Percentiles rank a stretch among this genome's conserved stretches.
These are phyloP conservation scores for Panicum miliaceum DNA, from an alignment of 176 grass and related monocot species.

Conservation along the genomic window DNA sequence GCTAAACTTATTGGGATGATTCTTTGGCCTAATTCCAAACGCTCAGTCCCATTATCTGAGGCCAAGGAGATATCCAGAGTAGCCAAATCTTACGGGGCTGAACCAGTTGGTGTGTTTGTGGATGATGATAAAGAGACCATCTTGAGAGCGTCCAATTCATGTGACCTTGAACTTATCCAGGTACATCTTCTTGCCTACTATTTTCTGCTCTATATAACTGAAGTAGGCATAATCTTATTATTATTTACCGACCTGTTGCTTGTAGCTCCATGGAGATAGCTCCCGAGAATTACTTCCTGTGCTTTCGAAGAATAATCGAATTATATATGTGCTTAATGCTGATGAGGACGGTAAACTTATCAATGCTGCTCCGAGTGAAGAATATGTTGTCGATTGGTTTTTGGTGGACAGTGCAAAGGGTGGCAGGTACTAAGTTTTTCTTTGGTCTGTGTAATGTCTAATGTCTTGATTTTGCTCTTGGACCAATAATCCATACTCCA, in stretches of 20 bases:
- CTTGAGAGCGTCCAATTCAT: conserved; percentile 58
- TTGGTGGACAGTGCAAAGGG: conserved; percentile 81
- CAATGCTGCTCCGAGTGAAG: conserved; percentile 58
- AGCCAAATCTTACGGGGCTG: conserved; percentile 62
- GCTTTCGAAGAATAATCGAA: conserved; percentile 51
- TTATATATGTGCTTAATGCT: conserved; percentile 87
- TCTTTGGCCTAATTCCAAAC: conserved; percentile 80
- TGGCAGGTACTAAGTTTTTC: conserved; percentile 62
- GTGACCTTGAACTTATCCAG: conserved; percentile 67
- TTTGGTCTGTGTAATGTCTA: neutral
- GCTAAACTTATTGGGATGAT: conserved; percentile 91
- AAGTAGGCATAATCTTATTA: neutral
- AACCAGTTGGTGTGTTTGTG: conserved; percentile 85
- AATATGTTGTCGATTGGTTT: conserved; percentile 71
- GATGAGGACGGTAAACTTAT: conserved; percentile 67
- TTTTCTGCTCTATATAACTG: neutral
- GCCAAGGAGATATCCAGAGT: conserved; percentile 73
- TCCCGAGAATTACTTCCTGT: conserved; percentile 61
- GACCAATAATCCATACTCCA: neutral
- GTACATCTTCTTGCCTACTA: conserved; percentile 31
- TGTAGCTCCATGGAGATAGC: conserved; percentile 82
- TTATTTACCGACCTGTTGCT: conserved; percentile 14
- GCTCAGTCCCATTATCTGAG: conserved; percentile 59
- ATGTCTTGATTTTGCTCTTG: conserved; percentile 6
- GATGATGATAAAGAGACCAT: conserved; percentile 74